Evolutionary conservation across 176 grass and related monocot species (phyloP), one percentile per base, ranked within the genome.

Genomic region (Zea mays): DNA sequence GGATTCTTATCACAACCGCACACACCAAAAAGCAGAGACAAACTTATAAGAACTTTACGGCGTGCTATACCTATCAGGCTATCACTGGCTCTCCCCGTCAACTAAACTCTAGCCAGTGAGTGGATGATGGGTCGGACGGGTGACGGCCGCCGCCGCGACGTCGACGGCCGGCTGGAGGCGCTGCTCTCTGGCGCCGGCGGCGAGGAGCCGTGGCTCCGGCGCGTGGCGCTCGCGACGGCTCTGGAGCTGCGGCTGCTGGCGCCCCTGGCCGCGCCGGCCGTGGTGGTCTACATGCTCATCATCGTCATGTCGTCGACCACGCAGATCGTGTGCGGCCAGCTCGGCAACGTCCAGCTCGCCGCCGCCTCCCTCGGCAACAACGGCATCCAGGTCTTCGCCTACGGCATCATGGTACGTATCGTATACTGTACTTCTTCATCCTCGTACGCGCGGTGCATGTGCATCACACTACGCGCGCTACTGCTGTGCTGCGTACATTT

Each of bases 301-400:
- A 84, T 80, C 86, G 66, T 89, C 38, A 85, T 92, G 83, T 92
- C 90, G 11, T 80, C 85, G 8, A 67, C 80, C 15, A 92, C 90
- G 10, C 90, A 86, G 81, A 88, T 92, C 79, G 80, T 92, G 80
- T 86, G 80, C 80, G 90, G 90, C 15, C 90, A 89, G 38, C 90
- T 92, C 67, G 90, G 90, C 75, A 89, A 89, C 62, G 83, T 88
- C 62, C 61, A 92, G 86, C 86, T 92, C 90, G 90, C 90, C 76
- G 90, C 90, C 72, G 81, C 90, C 47, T 92, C 90, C 61, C 90
- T 92, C 67, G 90, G 90, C 61, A 92, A 92, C 90, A 89, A 84
- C 38, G 90, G 90, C 83, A 89, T 92, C 83, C 90, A 89, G 78
- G 65, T 89, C 67, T 92, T 92, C 83, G 86, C 90, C 72, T 92